These are phyloP conservation scores for Trichoderma cornu-damae DNA, from an alignment of 2,329 filamentous ascomycete genomes.

Conservation along the genomic window DNA sequence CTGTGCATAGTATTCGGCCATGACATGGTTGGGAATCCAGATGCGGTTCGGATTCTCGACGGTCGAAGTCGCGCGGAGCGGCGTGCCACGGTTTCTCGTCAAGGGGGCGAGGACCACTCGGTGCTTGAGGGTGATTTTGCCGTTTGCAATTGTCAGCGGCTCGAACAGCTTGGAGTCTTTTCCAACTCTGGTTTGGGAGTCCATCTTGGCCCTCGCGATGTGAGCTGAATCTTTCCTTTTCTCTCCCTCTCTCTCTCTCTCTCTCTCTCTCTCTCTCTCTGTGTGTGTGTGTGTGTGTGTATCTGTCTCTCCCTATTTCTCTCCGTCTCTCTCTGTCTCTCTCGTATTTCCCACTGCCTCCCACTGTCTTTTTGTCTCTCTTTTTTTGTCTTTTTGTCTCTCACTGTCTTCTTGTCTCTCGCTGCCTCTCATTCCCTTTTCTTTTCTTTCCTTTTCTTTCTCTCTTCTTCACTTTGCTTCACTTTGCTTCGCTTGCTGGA, in stretches of 20 bases:
- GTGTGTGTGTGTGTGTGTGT: too few relatives aligned
- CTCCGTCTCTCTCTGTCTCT: too few relatives aligned
- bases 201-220: constrained; percentile 10
- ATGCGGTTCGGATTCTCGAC: constrained; percentile 43
- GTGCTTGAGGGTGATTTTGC: constrained; percentile 45
- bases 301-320: background rate
- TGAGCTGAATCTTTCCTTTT: background rate
- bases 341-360: too few relatives aligned
- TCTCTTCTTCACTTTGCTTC: too few relatives aligned
- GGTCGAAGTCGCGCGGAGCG: constrained; percentile 38
- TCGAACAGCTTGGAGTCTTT: constrained; percentile 29
- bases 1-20: constrained; percentile 42
- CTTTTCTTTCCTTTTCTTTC: too few relatives aligned
- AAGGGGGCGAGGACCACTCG: constrained; percentile 49
- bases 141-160: constrained; percentile 35
- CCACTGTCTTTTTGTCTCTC: too few relatives aligned
- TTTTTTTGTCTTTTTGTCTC: too few relatives aligned
- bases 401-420: too few relatives aligned
- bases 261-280: too few relatives aligned
- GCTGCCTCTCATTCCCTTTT: too few relatives aligned
- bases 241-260: background rate
- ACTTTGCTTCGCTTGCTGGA: too few relatives aligned
- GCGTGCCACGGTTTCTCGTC: constrained; percentile 49
- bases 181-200: constrained; percentile 7
- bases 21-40: constrained; percentile 42